Conservation (phyloP, 2,329 filamentous ascomycete species). For the Dothiorella sarmentorum region DNA sequence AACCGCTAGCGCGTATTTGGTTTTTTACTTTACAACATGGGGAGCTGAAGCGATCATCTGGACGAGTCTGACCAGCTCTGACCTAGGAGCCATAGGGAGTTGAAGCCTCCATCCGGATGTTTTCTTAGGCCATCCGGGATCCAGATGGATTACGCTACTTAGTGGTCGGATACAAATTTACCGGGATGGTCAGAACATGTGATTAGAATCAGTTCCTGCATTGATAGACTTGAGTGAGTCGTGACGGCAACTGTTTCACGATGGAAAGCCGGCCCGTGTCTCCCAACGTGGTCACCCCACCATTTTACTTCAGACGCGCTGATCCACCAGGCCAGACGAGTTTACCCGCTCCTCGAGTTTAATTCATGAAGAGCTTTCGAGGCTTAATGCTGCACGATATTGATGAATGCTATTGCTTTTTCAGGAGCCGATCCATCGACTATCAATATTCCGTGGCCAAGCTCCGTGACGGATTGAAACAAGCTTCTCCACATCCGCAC, state of each 20-base stretch:
- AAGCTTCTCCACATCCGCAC: background rate
- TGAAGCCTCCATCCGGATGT: no score
- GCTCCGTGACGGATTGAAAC: background rate
- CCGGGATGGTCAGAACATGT: background rate
- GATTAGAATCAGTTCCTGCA: background rate
- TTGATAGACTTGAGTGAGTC: background rate
- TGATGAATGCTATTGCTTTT: background rate
- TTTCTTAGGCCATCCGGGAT: no score
- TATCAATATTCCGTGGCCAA: background rate
- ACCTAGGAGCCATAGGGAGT: no score
- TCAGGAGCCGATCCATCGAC: background rate
- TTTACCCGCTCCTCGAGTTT: background rate
- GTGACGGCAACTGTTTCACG: slow-evolving; percentile 7
- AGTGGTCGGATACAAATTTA: no score
- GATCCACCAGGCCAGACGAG: background rate
- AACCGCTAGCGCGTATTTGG: no score
- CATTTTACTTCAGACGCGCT: background rate
- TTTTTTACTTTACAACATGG: no score
- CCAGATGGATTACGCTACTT: no score
- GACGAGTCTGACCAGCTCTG: no score
- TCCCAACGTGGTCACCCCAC: background rate
- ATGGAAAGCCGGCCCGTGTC: background rate
- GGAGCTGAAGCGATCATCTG: no score
- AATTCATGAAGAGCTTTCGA: background rate
- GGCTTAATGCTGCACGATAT: background rate